Conservation (phyloP, 1,284 basidiomycete species). For the Irpex sp. region DNA sequence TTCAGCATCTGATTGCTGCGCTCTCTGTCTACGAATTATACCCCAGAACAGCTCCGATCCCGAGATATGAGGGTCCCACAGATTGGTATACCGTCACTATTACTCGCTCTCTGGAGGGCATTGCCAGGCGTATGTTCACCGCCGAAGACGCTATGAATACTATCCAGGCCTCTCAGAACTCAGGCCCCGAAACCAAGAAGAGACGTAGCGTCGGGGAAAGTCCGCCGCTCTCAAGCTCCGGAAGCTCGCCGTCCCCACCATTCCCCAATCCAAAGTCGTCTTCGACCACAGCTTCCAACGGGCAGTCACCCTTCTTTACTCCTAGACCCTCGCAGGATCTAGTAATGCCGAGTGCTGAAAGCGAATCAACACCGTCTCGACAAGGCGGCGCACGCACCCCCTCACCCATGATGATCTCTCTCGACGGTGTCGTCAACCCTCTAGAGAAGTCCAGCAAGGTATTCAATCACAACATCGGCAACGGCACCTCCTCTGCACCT, state of each 20-base stretch:
- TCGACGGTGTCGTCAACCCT: constrained; percentile 39
- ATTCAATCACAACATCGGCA: constrained; percentile 17
- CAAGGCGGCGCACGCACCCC: constrained; percentile 19
- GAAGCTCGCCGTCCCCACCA: constrained; percentile 20
- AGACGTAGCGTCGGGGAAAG: constrained; percentile 44
- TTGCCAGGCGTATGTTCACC: constrained; percentile 57
- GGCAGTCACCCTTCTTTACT: constrained; percentile 26
- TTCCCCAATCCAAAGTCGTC: no score
- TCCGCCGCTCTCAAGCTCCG: constrained; percentile 20
- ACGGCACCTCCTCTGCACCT: constrained; percentile 37
- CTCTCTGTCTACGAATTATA: constrained; percentile 38
- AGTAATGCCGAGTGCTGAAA: constrained; percentile 22
- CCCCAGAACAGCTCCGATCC: constrained; percentile 43
- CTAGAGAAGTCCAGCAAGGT: constrained; percentile 28
- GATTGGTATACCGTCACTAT: constrained; percentile 67
- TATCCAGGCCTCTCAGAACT: constrained; percentile 34
- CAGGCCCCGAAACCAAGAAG: constrained; percentile 46
- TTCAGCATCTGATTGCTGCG: constrained; percentile 34
- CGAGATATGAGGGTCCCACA: constrained; percentile 58
- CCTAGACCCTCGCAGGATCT: constrained; percentile 31
- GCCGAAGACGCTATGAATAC: constrained; percentile 49
- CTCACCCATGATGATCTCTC: constrained; percentile 35
- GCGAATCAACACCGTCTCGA: constrained; percentile 22
- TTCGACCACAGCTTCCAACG: no score
- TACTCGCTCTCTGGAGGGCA: constrained; percentile 48